Conservation (phyloP, 2,329 filamentous ascomycete genomes). For the Neoascochyta sp. region DNA sequence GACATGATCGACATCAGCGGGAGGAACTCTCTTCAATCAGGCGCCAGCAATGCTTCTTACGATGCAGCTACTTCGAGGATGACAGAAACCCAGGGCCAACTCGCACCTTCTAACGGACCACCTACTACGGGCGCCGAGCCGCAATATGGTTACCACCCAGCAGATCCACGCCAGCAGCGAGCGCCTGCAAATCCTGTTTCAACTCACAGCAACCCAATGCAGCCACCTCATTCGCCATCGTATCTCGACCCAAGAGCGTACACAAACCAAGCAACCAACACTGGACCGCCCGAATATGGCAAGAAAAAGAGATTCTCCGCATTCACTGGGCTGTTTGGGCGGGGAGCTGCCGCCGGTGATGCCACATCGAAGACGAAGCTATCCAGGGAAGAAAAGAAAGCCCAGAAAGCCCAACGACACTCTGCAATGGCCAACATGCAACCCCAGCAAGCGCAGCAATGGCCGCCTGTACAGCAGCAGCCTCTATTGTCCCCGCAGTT, state of each 20-base stretch:
- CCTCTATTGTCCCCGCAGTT: conserved; percentile 14
- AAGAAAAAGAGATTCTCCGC: conserved; percentile 47
- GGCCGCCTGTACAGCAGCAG: conserved; percentile 17
- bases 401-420: conserved; percentile 29
- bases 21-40: no score
- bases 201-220: no score
- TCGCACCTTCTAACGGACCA: no score
- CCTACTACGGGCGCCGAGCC: no score
- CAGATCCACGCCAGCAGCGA: no score
- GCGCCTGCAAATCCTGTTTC: no score
- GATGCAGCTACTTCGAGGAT: no score
- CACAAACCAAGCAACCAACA: conserved; percentile 1
- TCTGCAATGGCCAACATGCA: conserved; percentile 10
- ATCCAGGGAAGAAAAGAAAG: conserved; percentile 38
- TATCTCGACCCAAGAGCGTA: conserved; percentile 1
- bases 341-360: conserved; percentile 34
- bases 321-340: conserved; percentile 44
- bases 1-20: no score
- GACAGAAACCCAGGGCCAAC: no score
- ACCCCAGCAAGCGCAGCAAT: conserved; percentile 10
- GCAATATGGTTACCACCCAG: no score
- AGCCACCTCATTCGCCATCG: conserved; percentile 1
- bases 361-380: conserved; percentile 31
- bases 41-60: no score
- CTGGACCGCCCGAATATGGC: conserved; percentile 15